A percentile compares a stretch with the other conserved stretches of the same genome.
These are phyloP conservation scores for Wakefieldia striispora DNA, from an alignment of 768 basidiomycete genomes.

Conservation along the genomic window DNA sequence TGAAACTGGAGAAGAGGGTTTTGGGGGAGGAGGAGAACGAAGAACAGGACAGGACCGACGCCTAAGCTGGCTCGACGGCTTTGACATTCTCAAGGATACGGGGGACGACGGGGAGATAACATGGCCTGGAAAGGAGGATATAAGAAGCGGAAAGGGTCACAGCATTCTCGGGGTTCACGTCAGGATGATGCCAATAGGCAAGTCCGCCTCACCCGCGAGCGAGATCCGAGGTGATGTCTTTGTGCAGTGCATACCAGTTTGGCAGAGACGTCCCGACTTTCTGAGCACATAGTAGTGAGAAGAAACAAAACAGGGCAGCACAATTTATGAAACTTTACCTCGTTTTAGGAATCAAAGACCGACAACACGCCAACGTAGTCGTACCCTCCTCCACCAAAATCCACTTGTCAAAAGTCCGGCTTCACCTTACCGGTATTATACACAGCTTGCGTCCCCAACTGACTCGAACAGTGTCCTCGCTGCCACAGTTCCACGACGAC, in stretches of 20 bases:
- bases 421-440: conserved; percentile 17
- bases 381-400: too few species aligned
- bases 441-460: too few species aligned
- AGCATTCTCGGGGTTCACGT: conserved; percentile 34
- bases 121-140: conserved; percentile 22
- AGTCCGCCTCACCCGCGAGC: conserved; percentile 20
- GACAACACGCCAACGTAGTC: conserved; percentile 5
- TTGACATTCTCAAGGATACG: conserved; percentile 23
- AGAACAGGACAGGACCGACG: too few species aligned
- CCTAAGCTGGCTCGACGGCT: conserved; percentile 20
- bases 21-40: conserved; percentile 1
- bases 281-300: conserved; percentile 26
- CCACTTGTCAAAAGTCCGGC: too few species aligned
- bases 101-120: conserved; percentile 14
- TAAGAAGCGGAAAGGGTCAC: conserved; percentile 30
- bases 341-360: conserved; percentile 32
- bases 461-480: too few species aligned
- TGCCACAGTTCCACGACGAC: too few species aligned
- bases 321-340: conserved; percentile 34
- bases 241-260: conserved; percentile 32
- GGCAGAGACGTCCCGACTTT: conserved; percentile 34
- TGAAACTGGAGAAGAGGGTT: too few species aligned
- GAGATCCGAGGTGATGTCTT: conserved; percentile 36
- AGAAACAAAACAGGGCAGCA: neutral
- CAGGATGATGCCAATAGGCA: conserved; percentile 12